phyloP scores from a whole-genome alignment of 768 basidiomycete species.

The Mycena rosella region DNA sequence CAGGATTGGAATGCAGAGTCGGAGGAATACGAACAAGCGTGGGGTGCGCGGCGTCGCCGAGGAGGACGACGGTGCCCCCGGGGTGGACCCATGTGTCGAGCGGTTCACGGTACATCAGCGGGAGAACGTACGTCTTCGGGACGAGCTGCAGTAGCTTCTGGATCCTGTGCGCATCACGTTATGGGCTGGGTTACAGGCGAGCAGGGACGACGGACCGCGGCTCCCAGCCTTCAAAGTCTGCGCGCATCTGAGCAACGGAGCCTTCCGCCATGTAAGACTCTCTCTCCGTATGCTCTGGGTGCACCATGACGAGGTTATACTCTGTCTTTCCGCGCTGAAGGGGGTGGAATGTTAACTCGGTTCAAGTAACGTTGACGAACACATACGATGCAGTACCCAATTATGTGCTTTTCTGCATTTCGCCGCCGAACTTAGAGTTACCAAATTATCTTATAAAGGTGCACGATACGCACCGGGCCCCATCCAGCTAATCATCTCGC shows the following conservation, averaged over 20 bases:
- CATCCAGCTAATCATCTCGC: slow-evolving; percentile 72
- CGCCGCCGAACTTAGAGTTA: neutral
- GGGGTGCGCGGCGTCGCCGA: slow-evolving; percentile 71
- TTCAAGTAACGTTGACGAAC: too few relatives aligned
- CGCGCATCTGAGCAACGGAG: slow-evolving; percentile 59
- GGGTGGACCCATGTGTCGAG: slow-evolving; percentile 63
- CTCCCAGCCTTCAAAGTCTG: slow-evolving; percentile 62
- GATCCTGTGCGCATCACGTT: slow-evolving; percentile 44
- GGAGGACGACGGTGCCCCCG: slow-evolving; percentile 55
- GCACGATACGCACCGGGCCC: slow-evolving; percentile 51
- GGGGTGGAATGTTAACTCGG: too few relatives aligned
- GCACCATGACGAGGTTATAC: slow-evolving; percentile 61
- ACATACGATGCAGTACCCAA: slow-evolving; percentile 54
- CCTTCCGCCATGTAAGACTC: slow-evolving; percentile 62
- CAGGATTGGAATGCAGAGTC: too few relatives aligned
- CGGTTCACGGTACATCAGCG: slow-evolving; percentile 62
- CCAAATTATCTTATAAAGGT: too few relatives aligned
- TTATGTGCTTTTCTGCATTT: slow-evolving; percentile 52
- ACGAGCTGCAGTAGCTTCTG: slow-evolving; percentile 61
- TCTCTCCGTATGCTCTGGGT: slow-evolving; percentile 53
- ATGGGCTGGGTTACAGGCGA: neutral
- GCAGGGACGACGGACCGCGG: slow-evolving; percentile 51
- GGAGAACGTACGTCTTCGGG: slow-evolving; percentile 60
- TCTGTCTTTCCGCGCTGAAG: slow-evolving; percentile 55
- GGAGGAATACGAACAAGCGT: slow-evolving; percentile 52